phyloP scores from a whole-genome alignment of 2,329 filamentous ascomycete species.

The Xylariaceae sp. region DNA sequence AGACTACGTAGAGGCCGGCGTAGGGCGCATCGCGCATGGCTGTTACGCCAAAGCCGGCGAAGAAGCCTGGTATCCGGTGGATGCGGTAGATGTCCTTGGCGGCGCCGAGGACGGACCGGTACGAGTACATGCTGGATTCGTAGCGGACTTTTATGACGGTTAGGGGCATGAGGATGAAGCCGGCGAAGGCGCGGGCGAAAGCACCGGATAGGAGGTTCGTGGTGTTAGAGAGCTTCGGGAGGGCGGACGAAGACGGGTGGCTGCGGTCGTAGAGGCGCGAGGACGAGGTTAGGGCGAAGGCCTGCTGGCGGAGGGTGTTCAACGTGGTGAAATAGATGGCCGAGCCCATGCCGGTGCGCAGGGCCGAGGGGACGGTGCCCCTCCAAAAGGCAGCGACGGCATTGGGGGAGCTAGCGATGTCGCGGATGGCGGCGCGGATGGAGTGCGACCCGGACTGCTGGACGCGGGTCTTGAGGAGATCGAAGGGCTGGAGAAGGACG shows the following conservation, averaged over 20 bases:
- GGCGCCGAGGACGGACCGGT: slow-evolving; percentile 69
- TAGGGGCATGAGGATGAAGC: slow-evolving; percentile 89
- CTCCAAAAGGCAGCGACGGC: slow-evolving; percentile 75
- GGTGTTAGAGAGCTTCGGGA: slow-evolving; percentile 77
- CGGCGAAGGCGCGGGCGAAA: slow-evolving; percentile 75
- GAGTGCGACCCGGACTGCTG: slow-evolving; percentile 76
- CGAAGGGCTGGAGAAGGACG: slow-evolving; percentile 86
- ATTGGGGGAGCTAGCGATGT: slow-evolving; percentile 61
- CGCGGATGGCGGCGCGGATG: slow-evolving; percentile 61
- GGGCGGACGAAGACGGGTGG: slow-evolving; percentile 54
- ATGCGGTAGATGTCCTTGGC: slow-evolving; percentile 65
- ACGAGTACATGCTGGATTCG: slow-evolving; percentile 81
- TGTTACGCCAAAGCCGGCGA: slow-evolving; percentile 89
- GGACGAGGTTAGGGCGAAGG: slow-evolving; percentile 36
- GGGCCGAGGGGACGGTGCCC: slow-evolving; percentile 84
- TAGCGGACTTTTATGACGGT: slow-evolving; percentile 97
- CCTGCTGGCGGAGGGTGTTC: slow-evolving; percentile 71
- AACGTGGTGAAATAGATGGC: slow-evolving; percentile 91
- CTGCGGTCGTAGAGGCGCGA: slow-evolving; percentile 17
- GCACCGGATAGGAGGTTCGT: slow-evolving; percentile 85
- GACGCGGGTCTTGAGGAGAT: slow-evolving; percentile 92
- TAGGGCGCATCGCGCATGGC: slow-evolving; percentile 94
- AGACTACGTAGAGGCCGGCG: slow-evolving; percentile 86
- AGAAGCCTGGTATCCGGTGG: slow-evolving; percentile 79
- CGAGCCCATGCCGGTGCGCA: slow-evolving; percentile 87